phyloP scores from a whole-genome alignment of 2,329 filamentous ascomycete genomes.

The Ophiostoma tasmaniense region DNA sequence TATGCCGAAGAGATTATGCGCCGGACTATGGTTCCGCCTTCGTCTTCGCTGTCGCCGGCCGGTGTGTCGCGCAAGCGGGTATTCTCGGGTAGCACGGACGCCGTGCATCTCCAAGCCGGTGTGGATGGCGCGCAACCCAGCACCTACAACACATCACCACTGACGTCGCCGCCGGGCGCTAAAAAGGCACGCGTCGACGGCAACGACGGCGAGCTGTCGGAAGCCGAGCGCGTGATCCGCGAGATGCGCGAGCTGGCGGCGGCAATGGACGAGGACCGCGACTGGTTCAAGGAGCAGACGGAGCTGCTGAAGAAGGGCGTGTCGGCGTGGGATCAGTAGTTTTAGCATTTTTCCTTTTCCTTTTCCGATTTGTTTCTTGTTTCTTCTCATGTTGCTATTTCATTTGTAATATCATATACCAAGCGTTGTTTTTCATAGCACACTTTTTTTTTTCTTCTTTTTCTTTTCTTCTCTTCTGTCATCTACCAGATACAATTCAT shows the following conservation, averaged over 20 bases:
- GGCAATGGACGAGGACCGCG: constrained; percentile 39
- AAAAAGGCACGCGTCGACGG: constrained; percentile 15
- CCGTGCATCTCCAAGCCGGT: neutral
- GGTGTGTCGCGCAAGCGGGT: constrained; percentile 13
- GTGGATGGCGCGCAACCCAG: neutral
- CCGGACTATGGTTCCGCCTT: neutral
- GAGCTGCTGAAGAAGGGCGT: constrained; percentile 28
- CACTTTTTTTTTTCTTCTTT: neutral
- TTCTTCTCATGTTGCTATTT: neutral
- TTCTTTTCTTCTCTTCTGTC: neutral
- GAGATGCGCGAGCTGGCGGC: constrained; percentile 36
- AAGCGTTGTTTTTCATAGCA: neutral
- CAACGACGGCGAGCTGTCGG: constrained; percentile 8
- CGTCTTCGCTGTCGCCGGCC: neutral
- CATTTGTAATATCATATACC: neutral
- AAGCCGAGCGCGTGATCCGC: constrained; percentile 31
- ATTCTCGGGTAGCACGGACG: constrained; percentile 8
- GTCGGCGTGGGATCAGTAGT: constrained; percentile 14
- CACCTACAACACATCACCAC: neutral
- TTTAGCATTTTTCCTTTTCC: neutral
- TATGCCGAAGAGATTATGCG: constrained; percentile 15
- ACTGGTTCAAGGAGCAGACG: constrained; percentile 40
- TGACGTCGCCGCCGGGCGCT: neutral
- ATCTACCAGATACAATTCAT: neutral
- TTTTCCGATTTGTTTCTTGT: neutral